Conservation (phyloP, 108 stramenopile species). For the Parietichytrium sp. region DNA sequence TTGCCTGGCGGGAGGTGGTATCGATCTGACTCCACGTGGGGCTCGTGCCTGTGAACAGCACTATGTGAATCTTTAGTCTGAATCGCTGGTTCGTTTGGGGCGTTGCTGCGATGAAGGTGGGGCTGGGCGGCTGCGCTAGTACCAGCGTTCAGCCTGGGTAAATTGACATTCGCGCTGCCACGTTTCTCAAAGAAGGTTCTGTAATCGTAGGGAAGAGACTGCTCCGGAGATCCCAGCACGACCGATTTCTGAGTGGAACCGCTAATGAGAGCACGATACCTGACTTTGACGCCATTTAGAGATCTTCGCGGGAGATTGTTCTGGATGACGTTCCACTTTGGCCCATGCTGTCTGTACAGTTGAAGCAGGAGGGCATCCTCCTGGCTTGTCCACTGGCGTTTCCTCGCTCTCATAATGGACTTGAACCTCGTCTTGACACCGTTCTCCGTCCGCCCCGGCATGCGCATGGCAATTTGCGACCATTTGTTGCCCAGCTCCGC, state of each 20-base stretch:
- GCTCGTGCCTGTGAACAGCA: too few species aligned
- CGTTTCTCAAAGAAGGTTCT: too few species aligned
- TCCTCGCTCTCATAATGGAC: conserved; percentile 21
- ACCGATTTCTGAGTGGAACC: background rate
- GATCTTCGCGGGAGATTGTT: background rate
- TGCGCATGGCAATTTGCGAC: background rate
- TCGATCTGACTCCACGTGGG: too few species aligned
- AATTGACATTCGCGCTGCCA: too few species aligned
- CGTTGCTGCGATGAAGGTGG: too few species aligned
- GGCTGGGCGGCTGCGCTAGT: too few species aligned
- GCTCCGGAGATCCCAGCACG: background rate
- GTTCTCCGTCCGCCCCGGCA: background rate
- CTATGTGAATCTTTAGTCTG: too few species aligned
- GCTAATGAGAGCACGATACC: conserved; percentile 29
- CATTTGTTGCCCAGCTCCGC: conserved; percentile 33
- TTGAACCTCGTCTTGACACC: conserved; percentile 1
- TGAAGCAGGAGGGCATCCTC: conserved; percentile 34
- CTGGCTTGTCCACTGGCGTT: conserved; percentile 19
- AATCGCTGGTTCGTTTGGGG: too few species aligned
- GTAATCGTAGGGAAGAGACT: background rate
- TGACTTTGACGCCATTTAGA: background rate
- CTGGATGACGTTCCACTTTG: background rate
- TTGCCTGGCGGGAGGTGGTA: too few species aligned
- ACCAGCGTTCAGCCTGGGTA: too few species aligned
- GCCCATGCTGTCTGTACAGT: conserved; percentile 10